Percentiles rank a stretch among this genome's conserved stretches.
phyloP scores from a whole-genome alignment of 2,329 filamentous ascomycete genomes.

The Aspergillus sp. region DNA sequence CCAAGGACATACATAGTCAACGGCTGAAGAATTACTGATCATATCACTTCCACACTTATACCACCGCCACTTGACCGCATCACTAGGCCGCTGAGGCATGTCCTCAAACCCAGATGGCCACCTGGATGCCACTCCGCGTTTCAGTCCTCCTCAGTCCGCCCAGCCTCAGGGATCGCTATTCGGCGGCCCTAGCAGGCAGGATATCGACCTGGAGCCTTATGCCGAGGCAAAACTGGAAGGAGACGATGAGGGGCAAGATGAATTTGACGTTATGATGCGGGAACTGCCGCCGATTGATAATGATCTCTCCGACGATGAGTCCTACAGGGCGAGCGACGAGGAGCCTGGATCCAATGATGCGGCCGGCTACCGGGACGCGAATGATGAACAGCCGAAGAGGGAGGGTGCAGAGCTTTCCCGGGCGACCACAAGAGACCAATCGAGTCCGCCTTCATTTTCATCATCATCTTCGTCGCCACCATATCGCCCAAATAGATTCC shows the following conservation, averaged over 20 bases:
- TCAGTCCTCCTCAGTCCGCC: constrained; percentile 18
- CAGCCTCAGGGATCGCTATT: constrained; percentile 23
- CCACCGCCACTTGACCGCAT: background rate
- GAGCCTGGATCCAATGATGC: constrained; percentile 7
- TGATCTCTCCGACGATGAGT: constrained; percentile 17
- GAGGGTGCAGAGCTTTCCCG: background rate
- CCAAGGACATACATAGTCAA: background rate
- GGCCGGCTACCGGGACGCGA: background rate
- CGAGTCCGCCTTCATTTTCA: constrained; percentile 8
- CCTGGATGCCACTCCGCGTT: constrained; percentile 10
- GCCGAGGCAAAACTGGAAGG: constrained; percentile 5
- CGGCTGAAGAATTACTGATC: background rate
- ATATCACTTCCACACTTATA: too few species aligned
- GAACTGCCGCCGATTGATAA: constrained; percentile 11
- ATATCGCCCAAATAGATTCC: constrained; percentile 61
- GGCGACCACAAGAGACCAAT: background rate
- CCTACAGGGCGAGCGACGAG: constrained; percentile 14
- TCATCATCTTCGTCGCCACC: constrained; percentile 9
- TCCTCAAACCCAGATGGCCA: constrained; percentile 17
- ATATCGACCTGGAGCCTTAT: constrained; percentile 10
- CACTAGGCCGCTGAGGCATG: constrained; percentile 12
- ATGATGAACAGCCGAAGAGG: constrained; percentile 1
- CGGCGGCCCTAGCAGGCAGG: constrained; percentile 17
- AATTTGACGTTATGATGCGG: constrained; percentile 13
- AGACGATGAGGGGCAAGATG: constrained; percentile 6